Evolutionary conservation across 345 rosid species (phyloP).

Genomic region (Rhizophora mangle): DNA sequence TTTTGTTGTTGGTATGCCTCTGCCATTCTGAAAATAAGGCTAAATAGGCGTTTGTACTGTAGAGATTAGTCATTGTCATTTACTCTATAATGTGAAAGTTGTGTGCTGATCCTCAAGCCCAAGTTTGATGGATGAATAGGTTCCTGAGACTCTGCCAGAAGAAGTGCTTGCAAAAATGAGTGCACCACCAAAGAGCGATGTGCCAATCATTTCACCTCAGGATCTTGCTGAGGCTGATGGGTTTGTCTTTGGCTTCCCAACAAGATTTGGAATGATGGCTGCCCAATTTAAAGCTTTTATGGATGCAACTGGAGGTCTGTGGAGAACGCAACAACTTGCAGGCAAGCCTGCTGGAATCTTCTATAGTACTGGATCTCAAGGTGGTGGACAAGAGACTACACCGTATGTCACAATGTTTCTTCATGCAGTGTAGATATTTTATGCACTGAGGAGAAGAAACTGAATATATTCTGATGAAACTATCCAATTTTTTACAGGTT

Average conservation of each 20-base stretch:
- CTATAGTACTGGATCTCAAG: constrained; percentile 98
- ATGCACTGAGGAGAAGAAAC: background rate
- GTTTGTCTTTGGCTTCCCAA: constrained; percentile 85
- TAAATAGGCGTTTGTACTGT: too few species aligned
- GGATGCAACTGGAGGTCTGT: constrained; percentile 87
- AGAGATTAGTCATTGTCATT: too few species aligned
- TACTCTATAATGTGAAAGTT: too few species aligned
- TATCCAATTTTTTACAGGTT: constrained; percentile 38
- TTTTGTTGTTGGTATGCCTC: background rate
- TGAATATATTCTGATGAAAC: background rate
- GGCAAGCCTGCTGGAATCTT: constrained; percentile 97
- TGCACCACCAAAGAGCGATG: constrained; percentile 87
- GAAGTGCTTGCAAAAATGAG: constrained; percentile 80
- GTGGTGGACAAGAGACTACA: constrained; percentile 97
- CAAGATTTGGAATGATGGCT: constrained; percentile 96
- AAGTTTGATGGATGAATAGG: constrained; percentile 34
- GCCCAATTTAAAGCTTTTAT: constrained; percentile 94
- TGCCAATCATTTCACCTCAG: constrained; percentile 64
- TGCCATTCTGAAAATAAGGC: too few species aligned
- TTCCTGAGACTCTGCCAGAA: constrained; percentile 79
- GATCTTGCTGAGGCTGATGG: constrained; percentile 95
- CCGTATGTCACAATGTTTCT: constrained; percentile 52
- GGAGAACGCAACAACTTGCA: constrained; percentile 89
- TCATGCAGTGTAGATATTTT: background rate
- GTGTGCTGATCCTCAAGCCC: background rate